Percentiles rank a stretch among this genome's conserved stretches.
phyloP scores from a whole-genome alignment of 345 rosid species.

The Raphanus raphanistrum region DNA sequence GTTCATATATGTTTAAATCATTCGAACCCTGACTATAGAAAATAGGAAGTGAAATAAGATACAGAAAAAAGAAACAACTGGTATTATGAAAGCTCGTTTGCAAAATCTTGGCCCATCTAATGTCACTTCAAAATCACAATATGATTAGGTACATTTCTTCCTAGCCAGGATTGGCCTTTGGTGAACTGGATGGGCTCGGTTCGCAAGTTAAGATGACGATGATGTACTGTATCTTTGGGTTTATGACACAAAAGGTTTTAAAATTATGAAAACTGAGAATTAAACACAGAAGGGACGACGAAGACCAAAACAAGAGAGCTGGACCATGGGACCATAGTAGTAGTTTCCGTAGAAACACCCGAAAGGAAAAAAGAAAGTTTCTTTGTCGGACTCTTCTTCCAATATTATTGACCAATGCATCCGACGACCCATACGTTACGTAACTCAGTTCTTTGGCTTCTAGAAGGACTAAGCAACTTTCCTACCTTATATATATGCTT shows the following conservation, averaged over 20 bases:
- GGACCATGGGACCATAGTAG: not conserved
- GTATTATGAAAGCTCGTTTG: not conserved
- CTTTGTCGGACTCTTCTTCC: conserved; percentile 3
- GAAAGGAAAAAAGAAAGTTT: not conserved
- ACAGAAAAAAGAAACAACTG: not conserved
- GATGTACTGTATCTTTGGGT: not conserved
- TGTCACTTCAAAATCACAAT: not conserved
- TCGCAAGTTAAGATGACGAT: not conserved
- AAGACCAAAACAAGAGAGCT: not conserved
- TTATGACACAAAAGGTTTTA: not conserved
- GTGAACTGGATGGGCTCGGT: not conserved
- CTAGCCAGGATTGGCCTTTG: not conserved
- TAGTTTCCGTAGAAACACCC: not conserved
- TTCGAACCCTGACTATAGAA: no score
- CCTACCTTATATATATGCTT: not conserved
- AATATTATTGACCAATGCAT: not conserved
- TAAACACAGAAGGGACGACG: not conserved
- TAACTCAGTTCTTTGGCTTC: not conserved
- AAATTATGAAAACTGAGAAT: not conserved
- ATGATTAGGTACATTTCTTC: not conserved
- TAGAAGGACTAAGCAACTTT: not conserved
- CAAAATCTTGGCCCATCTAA: not conserved
- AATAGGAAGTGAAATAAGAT: no score
- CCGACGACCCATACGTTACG: conserved; percentile 3
- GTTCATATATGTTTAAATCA: no score